Evolutionary conservation across 768 basidiomycete species (phyloP).

Genomic region (Hypsizygus marmoreus): DNA sequence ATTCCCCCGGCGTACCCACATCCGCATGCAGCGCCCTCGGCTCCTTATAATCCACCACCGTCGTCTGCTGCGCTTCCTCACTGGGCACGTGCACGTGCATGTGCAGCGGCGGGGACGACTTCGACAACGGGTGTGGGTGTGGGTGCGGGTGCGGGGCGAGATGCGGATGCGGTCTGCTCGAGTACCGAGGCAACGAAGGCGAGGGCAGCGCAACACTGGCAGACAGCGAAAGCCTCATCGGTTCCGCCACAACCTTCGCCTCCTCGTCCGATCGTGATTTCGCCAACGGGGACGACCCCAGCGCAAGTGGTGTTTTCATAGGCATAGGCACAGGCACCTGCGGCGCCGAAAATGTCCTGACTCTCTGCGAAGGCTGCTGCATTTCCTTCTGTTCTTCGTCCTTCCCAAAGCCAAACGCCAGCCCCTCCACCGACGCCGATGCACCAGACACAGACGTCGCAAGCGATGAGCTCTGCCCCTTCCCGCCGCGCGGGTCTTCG

Average conservation of each 20-base stretch:
- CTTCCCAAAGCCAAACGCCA: not conserved
- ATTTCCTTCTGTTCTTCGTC: not conserved
- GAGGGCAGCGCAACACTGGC: too few species aligned
- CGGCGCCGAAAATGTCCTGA: constrained; percentile 16
- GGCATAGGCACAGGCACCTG: constrained; percentile 2
- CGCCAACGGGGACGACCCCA: constrained; percentile 11
- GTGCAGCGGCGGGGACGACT: constrained; percentile 1
- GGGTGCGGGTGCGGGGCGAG: not conserved
- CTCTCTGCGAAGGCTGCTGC: not conserved
- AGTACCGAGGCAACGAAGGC: too few species aligned
- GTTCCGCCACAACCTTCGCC: too few species aligned
- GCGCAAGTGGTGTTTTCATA: not conserved
- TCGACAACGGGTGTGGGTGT: not conserved
- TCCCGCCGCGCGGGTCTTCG: constrained; percentile 3
- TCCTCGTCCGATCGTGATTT: not conserved
- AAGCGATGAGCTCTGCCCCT: constrained; percentile 8
- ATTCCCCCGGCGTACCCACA: constrained; percentile 50
- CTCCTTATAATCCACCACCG: constrained; percentile 55
- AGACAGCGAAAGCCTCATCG: too few species aligned
- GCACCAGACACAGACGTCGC: constrained; percentile 15
- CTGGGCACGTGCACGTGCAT: not conserved
- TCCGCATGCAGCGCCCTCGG: constrained; percentile 61
- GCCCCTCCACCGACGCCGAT: not conserved
- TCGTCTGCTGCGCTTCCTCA: constrained; percentile 16
- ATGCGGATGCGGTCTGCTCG: too few species aligned